Evolutionary conservation across 83 land plant genomes (phyloP).

Genomic region (Isoetes engelmannii): DNA sequence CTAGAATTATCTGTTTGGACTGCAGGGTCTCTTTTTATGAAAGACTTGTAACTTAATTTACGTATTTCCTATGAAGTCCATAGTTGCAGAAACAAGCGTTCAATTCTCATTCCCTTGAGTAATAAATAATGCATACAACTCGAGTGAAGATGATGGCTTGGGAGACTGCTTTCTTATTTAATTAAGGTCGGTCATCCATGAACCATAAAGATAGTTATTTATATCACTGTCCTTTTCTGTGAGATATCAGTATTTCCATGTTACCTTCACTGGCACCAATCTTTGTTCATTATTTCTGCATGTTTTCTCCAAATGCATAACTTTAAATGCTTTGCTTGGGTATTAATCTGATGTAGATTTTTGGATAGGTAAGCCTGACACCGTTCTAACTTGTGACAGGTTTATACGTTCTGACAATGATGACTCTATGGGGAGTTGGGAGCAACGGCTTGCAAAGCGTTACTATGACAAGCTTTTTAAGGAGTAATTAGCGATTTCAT

Average conservation of each 20-base stretch:
- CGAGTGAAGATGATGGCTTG: not conserved
- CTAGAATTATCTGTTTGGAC: too few species aligned
- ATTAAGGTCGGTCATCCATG: not conserved
- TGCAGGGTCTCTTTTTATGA: too few species aligned
- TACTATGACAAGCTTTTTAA: conserved; percentile 92
- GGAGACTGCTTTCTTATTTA: not conserved
- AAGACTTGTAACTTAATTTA: too few species aligned
- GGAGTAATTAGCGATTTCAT: conserved; percentile 49
- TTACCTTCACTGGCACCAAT: not conserved
- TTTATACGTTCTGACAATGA: conserved; percentile 89
- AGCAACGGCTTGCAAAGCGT: conserved; percentile 91
- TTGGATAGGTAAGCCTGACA: not conserved
- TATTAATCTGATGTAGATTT: not conserved
- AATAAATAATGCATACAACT: not conserved
- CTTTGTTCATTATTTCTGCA: too few species aligned
- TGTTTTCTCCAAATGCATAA: not conserved
- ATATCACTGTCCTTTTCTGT: not conserved
- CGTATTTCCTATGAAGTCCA: too few species aligned
- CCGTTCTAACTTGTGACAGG: conserved; percentile 25
- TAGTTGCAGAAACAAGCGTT: too few species aligned
- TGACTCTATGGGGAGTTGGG: conserved; percentile 77
- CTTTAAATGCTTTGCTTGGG: conserved; percentile 1
- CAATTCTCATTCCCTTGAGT: not conserved
- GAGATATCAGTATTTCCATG: not conserved
- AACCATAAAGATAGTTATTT: not conserved